Evolutionary conservation across 2,329 filamentous ascomycete genomes (phyloP).

Genomic region (Scopulariopsis brevicaulis): DNA sequence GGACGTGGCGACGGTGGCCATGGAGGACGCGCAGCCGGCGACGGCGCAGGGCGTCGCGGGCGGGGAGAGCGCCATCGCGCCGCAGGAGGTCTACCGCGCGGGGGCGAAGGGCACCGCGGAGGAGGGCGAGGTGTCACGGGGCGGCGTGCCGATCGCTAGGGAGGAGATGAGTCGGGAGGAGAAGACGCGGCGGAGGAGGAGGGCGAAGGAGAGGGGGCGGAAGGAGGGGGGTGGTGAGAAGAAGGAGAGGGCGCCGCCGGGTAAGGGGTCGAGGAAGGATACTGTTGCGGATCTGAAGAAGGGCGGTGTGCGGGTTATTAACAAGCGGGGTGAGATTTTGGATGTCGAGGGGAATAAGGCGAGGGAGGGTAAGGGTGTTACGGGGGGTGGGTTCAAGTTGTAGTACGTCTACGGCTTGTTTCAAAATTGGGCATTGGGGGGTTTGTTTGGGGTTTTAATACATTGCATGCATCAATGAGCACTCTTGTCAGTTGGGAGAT

Average conservation of each 20-base stretch:
- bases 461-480: neutral
- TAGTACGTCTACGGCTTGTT: conserved; percentile 20
- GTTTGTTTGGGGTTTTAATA: conserved; percentile 1
- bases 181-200: conserved; percentile 61
- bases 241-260: conserved; percentile 16
- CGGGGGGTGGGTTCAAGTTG: conserved; percentile 51
- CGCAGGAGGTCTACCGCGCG: conserved; percentile 88
- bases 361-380: conserved; percentile 34
- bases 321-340: conserved; percentile 74
- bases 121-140: conserved; percentile 61
- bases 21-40: conserved; percentile 90
- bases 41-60: conserved; percentile 63
- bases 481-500: neutral
- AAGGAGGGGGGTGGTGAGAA: conserved; percentile 43
- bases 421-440: neutral
- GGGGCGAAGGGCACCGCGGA: conserved; percentile 44
- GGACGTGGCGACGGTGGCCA: conserved; percentile 81
- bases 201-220: conserved; percentile 76
- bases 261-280: conserved; percentile 27
- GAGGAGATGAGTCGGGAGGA: conserved; percentile 87
- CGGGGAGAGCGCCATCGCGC: conserved; percentile 67
- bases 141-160: conserved; percentile 63
- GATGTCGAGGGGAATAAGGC: conserved; percentile 76
- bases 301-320: conserved; percentile 85
- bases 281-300: conserved; percentile 62